Base-by-base conservation (phyloP, 257 asterid species). In the Ilex aquifolium region DNA sequence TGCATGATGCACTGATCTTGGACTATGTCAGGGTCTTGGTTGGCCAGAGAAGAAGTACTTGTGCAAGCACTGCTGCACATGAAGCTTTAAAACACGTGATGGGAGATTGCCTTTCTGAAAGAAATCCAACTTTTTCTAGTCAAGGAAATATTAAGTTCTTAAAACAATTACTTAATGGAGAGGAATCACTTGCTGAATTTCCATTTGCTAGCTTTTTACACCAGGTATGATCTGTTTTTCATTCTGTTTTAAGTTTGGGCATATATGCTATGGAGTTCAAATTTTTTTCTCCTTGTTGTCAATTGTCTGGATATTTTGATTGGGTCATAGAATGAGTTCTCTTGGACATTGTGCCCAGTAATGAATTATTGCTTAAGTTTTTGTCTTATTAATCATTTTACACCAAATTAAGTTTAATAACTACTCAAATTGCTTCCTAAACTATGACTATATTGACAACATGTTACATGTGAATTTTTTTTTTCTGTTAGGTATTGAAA, bases 101-200 rank as follows among this genome's bases (percentile, higher is more conserved):
- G 42, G 88, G 89, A 56, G 75, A 77, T 76, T 59, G 53, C 68
- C 61, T 66, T 71, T 72, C 81, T 56, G 83, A 72, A 64, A 80
- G 71, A 36, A 72, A 71, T 66, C 73, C 27, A 59, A 63, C 64
- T 77, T 64, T 68, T 75, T 63, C 48, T 40, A 71, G 76, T 72
- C 77, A 65, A 68, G 74, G 39, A 68, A 65, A 74, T 68, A 66
- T 73, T 59, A 77, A 74, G 71, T 61, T 77, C 59, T 79, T 79
- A 32, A 72, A 59, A 65, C 79, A 79, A 69, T 74, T 89, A 68
- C 61, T 77, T 46, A 84, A 87, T 78, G 97, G 92, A 67, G 87
- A 83, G 72, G 90, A 89, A 77, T 89, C 99, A 15, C 84, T 92
- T 72, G 96, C 97, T 51, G 97, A 89, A 78, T 92, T 92, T 79